Evolutionary conservation across 495 filamentous ascomycete species (phyloP).

Genomic region (Emericellopsis terricola): DNA sequence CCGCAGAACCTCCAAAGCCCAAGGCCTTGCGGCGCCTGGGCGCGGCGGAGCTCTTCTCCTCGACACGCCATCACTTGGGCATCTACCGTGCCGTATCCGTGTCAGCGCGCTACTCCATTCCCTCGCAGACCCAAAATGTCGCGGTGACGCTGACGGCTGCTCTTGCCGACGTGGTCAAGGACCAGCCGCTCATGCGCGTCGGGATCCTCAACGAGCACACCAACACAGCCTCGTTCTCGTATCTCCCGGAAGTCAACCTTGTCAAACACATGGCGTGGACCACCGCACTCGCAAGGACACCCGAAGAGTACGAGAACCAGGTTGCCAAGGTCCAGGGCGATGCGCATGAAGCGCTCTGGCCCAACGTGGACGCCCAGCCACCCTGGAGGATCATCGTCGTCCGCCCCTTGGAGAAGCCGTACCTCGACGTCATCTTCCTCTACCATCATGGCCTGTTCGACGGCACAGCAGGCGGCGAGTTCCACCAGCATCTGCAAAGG

Average conservation of each 20-base stretch:
- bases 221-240: slow-evolving; percentile 11
- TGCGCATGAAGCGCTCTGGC: slow-evolving; percentile 11
- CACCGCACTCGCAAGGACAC: neutral
- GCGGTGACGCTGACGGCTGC: slow-evolving; percentile 8
- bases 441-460: slow-evolving; percentile 16
- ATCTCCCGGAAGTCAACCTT: slow-evolving; percentile 11
- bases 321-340: slow-evolving; percentile 6
- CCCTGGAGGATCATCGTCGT: slow-evolving; percentile 15
- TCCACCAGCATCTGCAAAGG: slow-evolving; percentile 15
- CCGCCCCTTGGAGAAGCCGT: neutral
- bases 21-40: no score
- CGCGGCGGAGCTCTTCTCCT: slow-evolving; percentile 11
- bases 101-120: slow-evolving; percentile 13
- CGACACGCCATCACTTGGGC: slow-evolving; percentile 12
- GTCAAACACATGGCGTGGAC: slow-evolving; percentile 11
- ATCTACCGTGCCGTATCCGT: slow-evolving; percentile 17
- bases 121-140: neutral
- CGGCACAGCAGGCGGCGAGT: slow-evolving; percentile 14
- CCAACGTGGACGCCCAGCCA: slow-evolving; percentile 7
- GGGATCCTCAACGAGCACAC: slow-evolving; percentile 12
- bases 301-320: slow-evolving; percentile 4
- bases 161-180: slow-evolving; percentile 13
- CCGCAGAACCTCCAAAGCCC: no score
- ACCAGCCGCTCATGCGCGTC: slow-evolving; percentile 12
- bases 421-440: slow-evolving; percentile 9